Percentiles rank a stretch among this genome's conserved stretches.
phyloP scores from a whole-genome alignment of 1,284 basidiomycete genomes.

The Somion occarium region DNA sequence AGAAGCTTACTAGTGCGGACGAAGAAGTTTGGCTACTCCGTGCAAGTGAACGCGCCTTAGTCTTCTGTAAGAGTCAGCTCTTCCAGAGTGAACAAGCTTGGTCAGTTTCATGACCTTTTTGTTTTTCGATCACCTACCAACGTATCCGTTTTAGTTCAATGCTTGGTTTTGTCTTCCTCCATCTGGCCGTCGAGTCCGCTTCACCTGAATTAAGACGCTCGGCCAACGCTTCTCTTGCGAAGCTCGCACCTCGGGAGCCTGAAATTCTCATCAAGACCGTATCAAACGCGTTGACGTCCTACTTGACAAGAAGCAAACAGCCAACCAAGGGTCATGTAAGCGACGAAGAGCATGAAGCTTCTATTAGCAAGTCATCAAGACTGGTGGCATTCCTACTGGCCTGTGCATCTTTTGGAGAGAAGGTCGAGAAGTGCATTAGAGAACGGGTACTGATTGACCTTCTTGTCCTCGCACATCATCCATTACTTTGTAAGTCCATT shows the following conservation, averaged over 20 bases:
- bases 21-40: conserved; percentile 82
- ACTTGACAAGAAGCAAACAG: conserved; percentile 30
- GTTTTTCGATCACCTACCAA: background rate
- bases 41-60: conserved; percentile 51
- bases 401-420: conserved; percentile 39
- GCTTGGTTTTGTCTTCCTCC: conserved; percentile 62
- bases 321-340: conserved; percentile 15
- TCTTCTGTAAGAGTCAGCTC: conserved; percentile 49
- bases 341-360: conserved; percentile 29
- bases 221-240: conserved; percentile 40
- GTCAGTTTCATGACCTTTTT: conserved; percentile 32
- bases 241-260: conserved; percentile 30
- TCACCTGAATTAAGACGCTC: conserved; percentile 49
- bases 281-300: conserved; percentile 48
- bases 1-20: conserved; percentile 57
- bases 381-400: conserved; percentile 49
- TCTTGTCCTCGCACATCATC: conserved; percentile 74
- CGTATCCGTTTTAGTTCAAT: conserved; percentile 9
- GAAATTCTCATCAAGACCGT: conserved; percentile 48
- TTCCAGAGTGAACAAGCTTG: conserved; percentile 51
- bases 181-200: conserved; percentile 60
- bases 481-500: conserved; percentile 46
- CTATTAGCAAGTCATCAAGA: conserved; percentile 37
- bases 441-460: conserved; percentile 50
- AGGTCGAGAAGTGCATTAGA: conserved; percentile 31